These are phyloP conservation scores for Candida glucosophila DNA, from an alignment of 1,139 yeast species.

Conservation along the genomic window DNA sequence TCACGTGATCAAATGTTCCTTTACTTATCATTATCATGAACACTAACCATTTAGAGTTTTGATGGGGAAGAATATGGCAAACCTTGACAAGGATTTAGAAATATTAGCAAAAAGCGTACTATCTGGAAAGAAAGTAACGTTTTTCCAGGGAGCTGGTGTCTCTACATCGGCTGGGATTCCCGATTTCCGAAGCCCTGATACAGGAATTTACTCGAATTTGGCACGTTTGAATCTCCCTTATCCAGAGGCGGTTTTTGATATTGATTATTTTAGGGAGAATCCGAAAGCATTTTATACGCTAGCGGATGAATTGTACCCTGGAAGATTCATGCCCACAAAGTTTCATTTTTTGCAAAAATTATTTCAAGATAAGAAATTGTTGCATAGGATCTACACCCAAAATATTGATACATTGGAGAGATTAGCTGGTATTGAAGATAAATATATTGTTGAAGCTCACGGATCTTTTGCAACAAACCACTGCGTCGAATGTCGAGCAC, in stretches of 20 bases:
- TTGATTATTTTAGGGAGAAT: constrained; percentile 62
- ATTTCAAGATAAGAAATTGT: constrained; percentile 51
- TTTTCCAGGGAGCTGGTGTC: constrained; percentile 84
- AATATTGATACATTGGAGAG: constrained; percentile 89
- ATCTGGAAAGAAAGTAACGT: constrained; percentile 26
- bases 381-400: constrained; percentile 77
- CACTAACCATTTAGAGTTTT: no score
- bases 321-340: constrained; percentile 72
- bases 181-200: constrained; percentile 84
- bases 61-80: constrained; percentile 6
- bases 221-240: constrained; percentile 70
- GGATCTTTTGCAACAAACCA: constrained; percentile 85
- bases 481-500: constrained; percentile 64
- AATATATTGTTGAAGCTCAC: constrained; percentile 78
- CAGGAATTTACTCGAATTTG: constrained; percentile 82
- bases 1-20: no score
- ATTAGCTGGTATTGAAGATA: constrained; percentile 64
- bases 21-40: no score
- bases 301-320: constrained; percentile 82
- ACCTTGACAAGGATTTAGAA: constrained; percentile 7
- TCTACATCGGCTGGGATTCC: constrained; percentile 94
- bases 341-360: constrained; percentile 68
- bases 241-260: constrained; percentile 94
- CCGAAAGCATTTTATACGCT: constrained; percentile 82
- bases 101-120: constrained; percentile 15